Conservation (phyloP, 495 filamentous ascomycete species). For the Trichoderma erinaceum region DNA sequence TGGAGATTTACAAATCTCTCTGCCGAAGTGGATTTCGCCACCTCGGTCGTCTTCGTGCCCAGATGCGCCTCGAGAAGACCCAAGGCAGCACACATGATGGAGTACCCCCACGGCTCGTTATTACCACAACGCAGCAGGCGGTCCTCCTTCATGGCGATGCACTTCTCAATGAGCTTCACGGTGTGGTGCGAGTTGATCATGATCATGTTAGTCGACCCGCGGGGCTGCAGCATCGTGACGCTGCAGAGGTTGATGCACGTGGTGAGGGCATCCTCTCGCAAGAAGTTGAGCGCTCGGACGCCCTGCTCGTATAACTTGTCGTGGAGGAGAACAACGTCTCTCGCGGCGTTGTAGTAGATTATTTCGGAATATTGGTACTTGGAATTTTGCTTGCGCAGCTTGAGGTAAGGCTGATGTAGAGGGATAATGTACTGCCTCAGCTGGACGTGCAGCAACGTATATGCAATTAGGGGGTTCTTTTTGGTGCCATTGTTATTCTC, state of each 20-base stretch:
- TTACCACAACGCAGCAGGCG: slow-evolving; percentile 39
- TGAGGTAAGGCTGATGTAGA: slow-evolving; percentile 39
- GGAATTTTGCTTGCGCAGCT: slow-evolving; percentile 34
- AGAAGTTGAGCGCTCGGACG: slow-evolving; percentile 34
- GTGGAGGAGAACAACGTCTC: slow-evolving; percentile 40
- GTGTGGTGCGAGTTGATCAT: slow-evolving; percentile 41
- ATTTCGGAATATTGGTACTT: slow-evolving; percentile 43
- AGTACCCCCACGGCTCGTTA: slow-evolving; percentile 42
- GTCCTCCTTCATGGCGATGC: slow-evolving; percentile 40
- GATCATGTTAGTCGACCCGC: slow-evolving; percentile 37
- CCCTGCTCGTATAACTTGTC: slow-evolving; percentile 36
- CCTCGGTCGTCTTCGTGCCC: slow-evolving; percentile 33
- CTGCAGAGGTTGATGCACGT: slow-evolving; percentile 41
- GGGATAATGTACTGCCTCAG: slow-evolving; percentile 40
- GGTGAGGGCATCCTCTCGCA: slow-evolving; percentile 36
- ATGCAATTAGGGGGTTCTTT: slow-evolving; percentile 32
- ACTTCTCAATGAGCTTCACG: slow-evolving; percentile 37
- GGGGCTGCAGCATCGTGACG: slow-evolving; percentile 45
- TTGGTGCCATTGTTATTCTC: slow-evolving; percentile 11
- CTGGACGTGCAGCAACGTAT: slow-evolving; percentile 38
- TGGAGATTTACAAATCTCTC: slow-evolving; percentile 35
- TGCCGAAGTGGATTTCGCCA: slow-evolving; percentile 34
- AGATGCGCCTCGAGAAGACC: slow-evolving; percentile 39
- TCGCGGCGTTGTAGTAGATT: slow-evolving; percentile 41
- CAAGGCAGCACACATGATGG: slow-evolving; percentile 38